Evolutionary conservation across 2,329 filamentous ascomycete species (phyloP), one percentile per base, ranked within the genome.

Genomic region (Fusarium tuaranense): DNA sequence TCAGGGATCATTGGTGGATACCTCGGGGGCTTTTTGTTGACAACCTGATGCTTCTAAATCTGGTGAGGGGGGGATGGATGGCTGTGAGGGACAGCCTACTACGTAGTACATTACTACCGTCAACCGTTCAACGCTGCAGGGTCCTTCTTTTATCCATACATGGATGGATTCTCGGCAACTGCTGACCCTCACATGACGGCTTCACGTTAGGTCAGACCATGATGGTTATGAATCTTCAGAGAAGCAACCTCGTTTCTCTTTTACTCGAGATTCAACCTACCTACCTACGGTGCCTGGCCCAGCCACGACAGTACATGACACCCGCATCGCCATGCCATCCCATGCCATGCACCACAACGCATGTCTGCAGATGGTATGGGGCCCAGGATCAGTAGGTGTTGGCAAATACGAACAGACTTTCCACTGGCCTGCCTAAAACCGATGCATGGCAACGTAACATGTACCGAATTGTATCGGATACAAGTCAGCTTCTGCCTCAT

Each of bases 1-100:
- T n/a, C 55, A 22, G 13, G 25, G 41, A 14, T 60, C 60, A 71
- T 73, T 73, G 71, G 71, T 71, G 70, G 67, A 63, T 51, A 55
- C 41, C 48, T 53, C 25, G 16, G 48, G 48, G 48, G 48, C 48
- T 53, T 53, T 53, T 53, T 53, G 48, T 53, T 53, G 48, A 53
- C 10, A 18, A 27, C 32, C 25, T 27, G n/a, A n/a, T 27, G 48
- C 48, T 53, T 53, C 48, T 53, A 53, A 53, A 30, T 53, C 25
- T 53, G 25, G 25, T 30, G 48, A 53, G 48, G 48, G 46, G 46
- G 46, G 14, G 32, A 10, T 10, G 12, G 5, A 48, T 27, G 22
- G 46, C 22, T 18, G 14, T 48, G 44, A 44, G 41, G 7, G 41
- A 46, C 39, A 44, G n/a, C n/a, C 39, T 44, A 20, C 39, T n/a